Base-by-base conservation (phyloP, 2,329 filamentous ascomycete species). In the Ophioceras dolichostomum region DNA sequence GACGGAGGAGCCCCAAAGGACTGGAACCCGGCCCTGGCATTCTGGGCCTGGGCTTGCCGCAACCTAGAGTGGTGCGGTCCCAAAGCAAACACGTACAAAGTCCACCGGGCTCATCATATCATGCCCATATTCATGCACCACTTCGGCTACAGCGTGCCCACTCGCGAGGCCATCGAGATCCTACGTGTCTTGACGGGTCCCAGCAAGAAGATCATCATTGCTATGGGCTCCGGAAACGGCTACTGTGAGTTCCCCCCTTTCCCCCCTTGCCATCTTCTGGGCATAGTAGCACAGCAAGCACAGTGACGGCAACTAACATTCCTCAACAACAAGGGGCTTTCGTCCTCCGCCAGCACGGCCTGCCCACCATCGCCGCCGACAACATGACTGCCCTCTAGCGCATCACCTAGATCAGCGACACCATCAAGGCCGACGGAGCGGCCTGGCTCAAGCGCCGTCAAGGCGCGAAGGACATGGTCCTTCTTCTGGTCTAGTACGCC, bases 41-140 rank as follows among this genome's bases (percentile, higher is more conserved):
- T 82, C 49, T 83, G 79, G 69, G 60, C 64, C 19, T 83, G 79
- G 71, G 68, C 73, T 1, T 76, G 72, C 47, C 67, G 69, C 20
- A 67, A 67, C 42, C 62, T 86, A 7, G 71, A 79, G 56, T 81
- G 78, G 76, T 68, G 67, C 35, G 76, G 79, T 2, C 75, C 79
- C 3, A 58, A 68, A 50, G 55, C 61, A 12, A 57, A 58, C 26
- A 71, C 76, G 3, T 64, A 62, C 13, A 27, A 21, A 14, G 9
- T 30, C 32, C 27, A 13, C 57, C 70, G 4, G 41, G 71, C 69
- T 35, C 82, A 87, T 56, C 79, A 81, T 47, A 64, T 83, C 6
- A 65, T 86, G 8, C 81, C 81, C 2, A 63, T 86, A 14, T 65
- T 85, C 39, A 86, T 85, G 67, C 81, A 86, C 58, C 81, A 87